Evolutionary conservation across 305 asterid species (phyloP), one percentile per base, ranked within the genome.

Genomic region (Rubia tinctorum): DNA sequence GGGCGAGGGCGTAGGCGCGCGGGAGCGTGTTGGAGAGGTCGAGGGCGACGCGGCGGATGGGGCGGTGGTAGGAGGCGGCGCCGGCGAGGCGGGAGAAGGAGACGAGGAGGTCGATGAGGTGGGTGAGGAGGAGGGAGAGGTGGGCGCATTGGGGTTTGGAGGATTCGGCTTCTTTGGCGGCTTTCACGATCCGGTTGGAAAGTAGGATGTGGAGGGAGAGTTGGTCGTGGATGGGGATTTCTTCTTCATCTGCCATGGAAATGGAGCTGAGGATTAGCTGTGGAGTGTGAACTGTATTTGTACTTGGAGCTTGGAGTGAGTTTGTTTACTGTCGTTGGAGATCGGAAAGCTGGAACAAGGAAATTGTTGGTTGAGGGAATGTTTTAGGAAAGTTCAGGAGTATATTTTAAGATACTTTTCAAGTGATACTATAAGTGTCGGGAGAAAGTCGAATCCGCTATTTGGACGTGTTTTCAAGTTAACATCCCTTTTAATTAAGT

Each of bases 181-280:
- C 80, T 76, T 83, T 87, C 56, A 85, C 75, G 69, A 81, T 84
- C 14, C 89, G 80, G 37, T 88, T 88, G 2, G 92, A 86, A 1
- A 88, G 82, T 63, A 85, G 78, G 80, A 90, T 90, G 3, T 87
- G 86, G 27, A 81, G 82, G 15, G 94, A 88, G 51, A 90, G 86
- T 0, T 78, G 80, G 18, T 86, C 85, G 62, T 84, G 87, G 78
- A 90, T 77, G 22, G 89, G 62, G n/a, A 86, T 80, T 27, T 85
- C 86, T 39, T 53, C 60, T 53, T 18, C 60, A 7, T 76, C 88
- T 11, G 76, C 70, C 45, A 62, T 76, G 73, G 23, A 56, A 59
- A 49, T 53, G 60, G 60, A 53, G 4, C 4, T 34, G 39, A n/a
- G 9, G 61, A 20, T 15, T 5, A 49, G 5, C 56, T 14, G 13